A percentile compares a stretch with the other conserved stretches of the same genome.
phyloP scores from a whole-genome alignment of 169 alveolate species.

The Cryptosporidium muris region DNA sequence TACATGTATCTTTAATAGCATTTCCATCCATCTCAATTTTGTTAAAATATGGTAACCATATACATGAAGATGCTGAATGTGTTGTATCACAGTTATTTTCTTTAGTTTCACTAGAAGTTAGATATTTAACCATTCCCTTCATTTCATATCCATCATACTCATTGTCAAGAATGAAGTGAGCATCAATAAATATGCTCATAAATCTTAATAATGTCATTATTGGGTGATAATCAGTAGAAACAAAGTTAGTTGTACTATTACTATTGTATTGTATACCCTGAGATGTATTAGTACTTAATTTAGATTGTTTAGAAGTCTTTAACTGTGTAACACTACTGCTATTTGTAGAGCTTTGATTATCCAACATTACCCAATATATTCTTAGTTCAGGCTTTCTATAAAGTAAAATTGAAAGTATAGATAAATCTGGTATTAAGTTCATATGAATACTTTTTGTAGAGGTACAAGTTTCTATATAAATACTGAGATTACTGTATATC shows the following conservation, averaged over 20 bases:
- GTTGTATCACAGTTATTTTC: background rate
- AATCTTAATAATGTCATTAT: constrained; percentile 35
- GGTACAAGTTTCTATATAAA: constrained; percentile 28
- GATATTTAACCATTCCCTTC: constrained; percentile 47
- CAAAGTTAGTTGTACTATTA: background rate
- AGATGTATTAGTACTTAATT: background rate
- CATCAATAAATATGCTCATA: constrained; percentile 29
- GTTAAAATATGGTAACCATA: constrained; percentile 25
- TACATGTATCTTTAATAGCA: background rate
- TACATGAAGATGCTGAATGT: background rate
- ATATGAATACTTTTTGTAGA: constrained; percentile 39
- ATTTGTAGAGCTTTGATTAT: background rate
- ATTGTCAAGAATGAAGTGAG: constrained; percentile 46
- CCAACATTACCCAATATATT: constrained; percentile 54
- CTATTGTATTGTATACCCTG: background rate
- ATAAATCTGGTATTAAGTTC: constrained; percentile 58
- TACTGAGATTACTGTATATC: constrained; percentile 29
- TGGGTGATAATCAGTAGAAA: constrained; percentile 27
- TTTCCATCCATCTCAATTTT: constrained; percentile 17
- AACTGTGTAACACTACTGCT: too few species aligned
- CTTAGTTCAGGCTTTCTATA: constrained; percentile 53
- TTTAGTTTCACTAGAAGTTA: background rate
- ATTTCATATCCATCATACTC: constrained; percentile 45
- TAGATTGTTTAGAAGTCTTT: too few species aligned
- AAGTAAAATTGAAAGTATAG: constrained; percentile 42